Conservation (phyloP, 2,329 filamentous ascomycete species). For the Apiospora phragmitis region DNA sequence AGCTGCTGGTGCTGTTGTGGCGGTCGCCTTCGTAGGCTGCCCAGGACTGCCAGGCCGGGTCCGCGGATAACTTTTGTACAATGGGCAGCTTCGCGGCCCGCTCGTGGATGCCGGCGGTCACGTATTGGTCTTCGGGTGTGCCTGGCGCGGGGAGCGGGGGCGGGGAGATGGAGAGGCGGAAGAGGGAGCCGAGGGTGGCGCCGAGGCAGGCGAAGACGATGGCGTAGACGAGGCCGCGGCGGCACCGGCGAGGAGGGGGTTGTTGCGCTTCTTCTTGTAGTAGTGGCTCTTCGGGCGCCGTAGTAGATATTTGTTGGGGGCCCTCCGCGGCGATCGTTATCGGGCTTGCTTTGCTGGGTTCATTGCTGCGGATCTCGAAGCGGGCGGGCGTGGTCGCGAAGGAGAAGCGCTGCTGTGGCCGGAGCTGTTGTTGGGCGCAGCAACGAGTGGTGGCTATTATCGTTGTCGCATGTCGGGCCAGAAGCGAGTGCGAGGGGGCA, state of each 20-base stretch:
- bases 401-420: neutral
- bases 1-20: neutral
- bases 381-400: slow-evolving; percentile 4
- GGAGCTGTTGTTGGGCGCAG: neutral
- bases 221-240: slow-evolving; percentile 28
- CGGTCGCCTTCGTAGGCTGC: slow-evolving; percentile 39
- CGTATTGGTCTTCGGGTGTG: slow-evolving; percentile 40
- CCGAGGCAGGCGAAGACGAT: slow-evolving; percentile 43
- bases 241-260: slow-evolving; percentile 21
- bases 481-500: neutral
- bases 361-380: slow-evolving; percentile 1
- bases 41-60: slow-evolving; percentile 42
- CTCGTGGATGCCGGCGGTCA: slow-evolving; percentile 41
- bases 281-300: neutral
- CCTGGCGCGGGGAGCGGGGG: slow-evolving; percentile 40
- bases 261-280: neutral
- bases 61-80: slow-evolving; percentile 45
- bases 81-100: slow-evolving; percentile 47
- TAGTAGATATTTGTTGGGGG: neutral
- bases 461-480: neutral
- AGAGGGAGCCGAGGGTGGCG: slow-evolving; percentile 36
- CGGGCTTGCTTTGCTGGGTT: neutral
- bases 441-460: neutral
- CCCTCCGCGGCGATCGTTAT: neutral
- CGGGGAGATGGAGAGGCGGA: slow-evolving; percentile 43